Evolutionary conservation across 805 yeast species (phyloP), one percentile per base, ranked within the genome.

Genomic region (Ogataea sp.): DNA sequence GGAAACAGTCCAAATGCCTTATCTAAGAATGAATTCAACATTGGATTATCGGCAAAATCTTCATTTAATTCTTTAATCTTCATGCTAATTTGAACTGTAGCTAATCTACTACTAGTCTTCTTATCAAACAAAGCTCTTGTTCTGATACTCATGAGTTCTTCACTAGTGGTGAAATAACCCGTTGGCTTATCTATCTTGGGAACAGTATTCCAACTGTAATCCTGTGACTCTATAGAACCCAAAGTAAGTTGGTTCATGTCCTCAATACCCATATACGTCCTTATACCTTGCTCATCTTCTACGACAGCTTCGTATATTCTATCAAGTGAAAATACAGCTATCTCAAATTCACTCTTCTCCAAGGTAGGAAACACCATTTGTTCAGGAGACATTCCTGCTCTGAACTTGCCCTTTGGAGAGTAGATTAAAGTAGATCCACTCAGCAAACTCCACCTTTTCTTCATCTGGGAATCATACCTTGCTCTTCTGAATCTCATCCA

Each of bases 251-350:
- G 33, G n/a, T 30, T 16, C 8, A 30, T n/a, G 18, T 30, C 18
- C 4, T 31, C 20, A 11, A 53, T 34, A 27, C 47, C 38, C 33
- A 60, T 55, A 26, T 39, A 49, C 31, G 55, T 54, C 2, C 49
- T 45, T 11, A 60, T 50, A 6, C 52, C 56, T 20, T 51, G 40
- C 40, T 60, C 65, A 40, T 60, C 56, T 10, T 42, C 41, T 43
- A 55, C 44, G 38, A 60, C 53, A 3, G 64, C 59, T 30, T 56
- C 59, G 20, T 47, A 32, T 7, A 60, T 41, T 36, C 65, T 46
- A 28, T 54, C 48, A 26, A 58, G 44, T 43, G 53, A 60, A 41
- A 57, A 58, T 29, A 45, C 51, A 2, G 60, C 62, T 34, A 60
- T 41, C 15, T 53, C 54, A 32, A 42, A 43, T 32, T 59, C 57